Conservation (phyloP, 1,139 yeast genomes). For the Candida labiduridarum region DNA sequence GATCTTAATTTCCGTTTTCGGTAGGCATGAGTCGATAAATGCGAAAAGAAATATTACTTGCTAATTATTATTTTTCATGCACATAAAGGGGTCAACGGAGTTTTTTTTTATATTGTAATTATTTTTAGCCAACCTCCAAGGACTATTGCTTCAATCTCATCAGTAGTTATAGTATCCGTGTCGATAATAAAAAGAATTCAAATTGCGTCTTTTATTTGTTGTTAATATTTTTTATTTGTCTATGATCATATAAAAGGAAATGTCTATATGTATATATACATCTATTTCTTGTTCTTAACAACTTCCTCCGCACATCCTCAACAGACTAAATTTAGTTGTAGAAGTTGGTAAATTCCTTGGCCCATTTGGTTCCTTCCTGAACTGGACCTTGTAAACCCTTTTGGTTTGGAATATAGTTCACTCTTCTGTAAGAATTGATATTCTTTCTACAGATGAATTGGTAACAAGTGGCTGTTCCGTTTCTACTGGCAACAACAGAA, state of each 20-base stretch:
- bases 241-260: neutral
- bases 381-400: conserved; percentile 73
- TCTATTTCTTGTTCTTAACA: neutral
- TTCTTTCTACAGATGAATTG: conserved; percentile 92
- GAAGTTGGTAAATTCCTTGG: conserved; percentile 20
- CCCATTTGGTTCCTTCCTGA: conserved; percentile 51
- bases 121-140: no score
- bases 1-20: conserved; percentile 3
- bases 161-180: no score
- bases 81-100: conserved; percentile 1
- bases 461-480: conserved; percentile 91
- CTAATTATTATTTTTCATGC: neutral
- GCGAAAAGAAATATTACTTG: neutral
- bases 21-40: neutral
- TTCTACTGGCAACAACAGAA: conserved; percentile 84
- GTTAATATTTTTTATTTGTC: no score
- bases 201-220: no score
- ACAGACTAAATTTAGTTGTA: conserved; percentile 7
- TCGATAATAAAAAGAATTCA: no score
- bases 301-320: neutral
- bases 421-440: conserved; percentile 80
- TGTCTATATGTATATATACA: neutral
- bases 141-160: no score
- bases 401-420: conserved; percentile 79
- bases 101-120: neutral